Conservation (phyloP, 352 stramenopile species). For the Pythium sp. region DNA sequence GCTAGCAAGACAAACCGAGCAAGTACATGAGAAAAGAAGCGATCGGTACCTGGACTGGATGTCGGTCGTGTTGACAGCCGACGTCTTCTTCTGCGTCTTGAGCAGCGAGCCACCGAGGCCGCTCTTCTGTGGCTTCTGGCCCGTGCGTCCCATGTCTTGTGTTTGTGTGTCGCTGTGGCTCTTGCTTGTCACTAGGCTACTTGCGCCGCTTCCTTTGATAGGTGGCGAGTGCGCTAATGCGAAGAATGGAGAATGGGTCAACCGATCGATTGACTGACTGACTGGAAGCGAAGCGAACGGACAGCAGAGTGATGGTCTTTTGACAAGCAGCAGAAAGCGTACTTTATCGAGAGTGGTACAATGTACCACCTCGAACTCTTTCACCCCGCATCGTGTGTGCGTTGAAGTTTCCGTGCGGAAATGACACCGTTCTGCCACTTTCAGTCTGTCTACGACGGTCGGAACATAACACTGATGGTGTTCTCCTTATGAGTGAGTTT, state of each 20-base stretch:
- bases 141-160: constrained; percentile 61
- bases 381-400: neutral
- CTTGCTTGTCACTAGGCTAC: neutral
- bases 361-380: neutral
- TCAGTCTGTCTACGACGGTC: neutral
- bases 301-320: constrained; percentile 9
- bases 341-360: neutral
- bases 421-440: neutral
- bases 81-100: constrained; percentile 75
- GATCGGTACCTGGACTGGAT: constrained; percentile 60
- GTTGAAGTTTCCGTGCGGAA: constrained; percentile 7
- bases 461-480: neutral
- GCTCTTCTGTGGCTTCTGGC: constrained; percentile 70
- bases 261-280: constrained; percentile 1
- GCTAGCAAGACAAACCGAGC: neutral
- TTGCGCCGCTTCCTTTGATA: neutral
- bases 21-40: constrained; percentile 2
- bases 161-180: constrained; percentile 4
- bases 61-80: constrained; percentile 60
- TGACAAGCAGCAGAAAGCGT: constrained; percentile 3
- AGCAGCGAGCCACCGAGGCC: constrained; percentile 73
- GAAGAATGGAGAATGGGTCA: constrained; percentile 9
- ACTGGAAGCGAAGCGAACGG: constrained; percentile 10
- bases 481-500: neutral
- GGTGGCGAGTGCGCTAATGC: neutral